Evolutionary conservation across 192 early-diverging fungal species (phyloP).

Genomic region (Neocallimastix lanati): DNA sequence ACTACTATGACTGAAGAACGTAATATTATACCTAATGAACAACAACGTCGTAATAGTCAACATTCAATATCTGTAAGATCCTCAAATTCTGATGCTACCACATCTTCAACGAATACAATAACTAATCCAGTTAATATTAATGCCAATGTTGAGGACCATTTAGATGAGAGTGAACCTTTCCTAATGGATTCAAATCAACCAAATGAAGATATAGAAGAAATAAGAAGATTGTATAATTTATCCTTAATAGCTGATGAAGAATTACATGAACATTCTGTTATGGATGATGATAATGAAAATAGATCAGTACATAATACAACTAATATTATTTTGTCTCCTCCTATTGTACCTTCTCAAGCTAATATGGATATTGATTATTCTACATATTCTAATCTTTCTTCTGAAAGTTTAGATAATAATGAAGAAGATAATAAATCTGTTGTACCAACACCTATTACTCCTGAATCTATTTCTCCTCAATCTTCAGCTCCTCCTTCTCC

Average conservation of each 20-base stretch:
- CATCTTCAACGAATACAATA: background rate
- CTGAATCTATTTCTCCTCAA: background rate
- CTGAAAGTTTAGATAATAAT: background rate
- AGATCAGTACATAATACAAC: background rate
- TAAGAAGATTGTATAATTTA: background rate
- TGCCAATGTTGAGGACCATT: background rate
- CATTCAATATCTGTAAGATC: background rate
- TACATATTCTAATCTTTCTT: background rate
- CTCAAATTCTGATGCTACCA: background rate
- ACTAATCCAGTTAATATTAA: background rate
- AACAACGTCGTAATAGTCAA: background rate
- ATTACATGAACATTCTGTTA: background rate
- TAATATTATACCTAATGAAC: background rate
- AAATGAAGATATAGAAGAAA: background rate
- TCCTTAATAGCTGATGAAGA: background rate
- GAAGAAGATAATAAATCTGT: background rate
- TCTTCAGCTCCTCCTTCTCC: background rate
- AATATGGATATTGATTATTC: background rate
- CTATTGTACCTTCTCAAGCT: background rate
- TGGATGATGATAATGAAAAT: background rate
- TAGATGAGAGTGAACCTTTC: background rate
- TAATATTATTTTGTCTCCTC: background rate
- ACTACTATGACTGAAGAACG: background rate
- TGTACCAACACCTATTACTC: background rate
- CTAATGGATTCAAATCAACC: background rate